Base-by-base conservation (phyloP, 1,284 basidiomycete genomes). In the Ustilago curta region DNA sequence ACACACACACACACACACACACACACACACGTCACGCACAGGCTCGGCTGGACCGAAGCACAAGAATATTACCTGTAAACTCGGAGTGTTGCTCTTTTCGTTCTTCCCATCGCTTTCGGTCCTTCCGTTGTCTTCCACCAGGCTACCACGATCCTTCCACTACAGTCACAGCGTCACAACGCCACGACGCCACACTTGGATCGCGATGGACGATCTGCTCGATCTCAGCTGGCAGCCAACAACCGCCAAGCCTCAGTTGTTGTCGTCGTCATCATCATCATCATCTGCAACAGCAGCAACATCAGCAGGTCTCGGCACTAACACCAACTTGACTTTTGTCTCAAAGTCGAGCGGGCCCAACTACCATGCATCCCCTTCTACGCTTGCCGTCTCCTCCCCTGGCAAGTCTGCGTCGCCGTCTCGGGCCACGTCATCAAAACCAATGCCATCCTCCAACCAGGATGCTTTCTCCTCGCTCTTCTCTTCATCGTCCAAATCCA, bases 191-290 rank as follows among this genome's bases (percentile, higher is more conserved):
- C 35, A 37, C 35, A 37, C 19, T 37, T 51, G 57, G 58, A 61
- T 61, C 43, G 55, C 42, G 47, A 84, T 84, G 83, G 83, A 84
- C 60, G 83, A 84, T 47, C 64, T 84, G 31, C 72, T 82, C 50
- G 80, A 78, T 47, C 70, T 84, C 35, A 80, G 76, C 53, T 84
- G 81, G 80, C 59, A 73, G 40, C 64, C 68, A 39, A 49, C 67
- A 23, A 32, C 40, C 12, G 45, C 62, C 19, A 64, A 56, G 4
- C 32, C 52, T 58, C 45, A 59, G 61, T 45, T 51, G 25, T 44
- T 59, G 4, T 57, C 61, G n/a, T 43, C 63, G 1, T 54, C 68
- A 5, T 40, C 70, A 6, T 27, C 44, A 8, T 27, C 27, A 27
- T 27, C 27, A 27, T 27, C 27, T 4, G 27, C 4, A 27, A 7